Percentiles rank a stretch among this genome's conserved stretches.
Conservation (phyloP, 768 basidiomycete species). For the Naganishia randhawae region DNA sequence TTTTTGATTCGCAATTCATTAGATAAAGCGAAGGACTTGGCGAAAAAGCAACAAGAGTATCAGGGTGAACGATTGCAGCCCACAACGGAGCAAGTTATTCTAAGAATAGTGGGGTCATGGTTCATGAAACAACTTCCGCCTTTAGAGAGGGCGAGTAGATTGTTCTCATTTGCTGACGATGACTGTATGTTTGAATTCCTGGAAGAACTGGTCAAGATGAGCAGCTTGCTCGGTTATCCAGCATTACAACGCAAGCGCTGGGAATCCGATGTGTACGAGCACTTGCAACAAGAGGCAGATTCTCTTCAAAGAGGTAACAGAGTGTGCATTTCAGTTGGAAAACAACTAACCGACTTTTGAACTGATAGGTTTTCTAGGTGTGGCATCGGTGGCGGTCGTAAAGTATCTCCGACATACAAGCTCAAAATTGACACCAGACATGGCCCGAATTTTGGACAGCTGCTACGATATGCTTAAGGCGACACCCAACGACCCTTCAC, state of each 20-base stretch:
- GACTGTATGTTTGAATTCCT: slow-evolving; percentile 11
- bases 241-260: slow-evolving; percentile 8
- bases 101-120: slow-evolving; percentile 9
- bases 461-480: slow-evolving; percentile 7
- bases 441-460: slow-evolving; percentile 4
- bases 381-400: background rate
- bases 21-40: background rate
- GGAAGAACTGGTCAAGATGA: slow-evolving; percentile 12
- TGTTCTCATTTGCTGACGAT: slow-evolving; percentile 13
- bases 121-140: slow-evolving; percentile 22
- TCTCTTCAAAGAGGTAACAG: slow-evolving; percentile 6
- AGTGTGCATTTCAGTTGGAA: background rate
- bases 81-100: background rate
- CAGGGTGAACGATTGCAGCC: slow-evolving; percentile 1
- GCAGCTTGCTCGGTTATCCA: background rate
- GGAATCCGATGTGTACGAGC: background rate
- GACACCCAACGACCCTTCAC: slow-evolving; percentile 3
- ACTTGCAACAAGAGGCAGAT: slow-evolving; percentile 2
- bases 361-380: slow-evolving; percentile 5
- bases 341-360: background rate
- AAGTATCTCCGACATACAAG: background rate
- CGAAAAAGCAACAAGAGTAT: slow-evolving; percentile 14
- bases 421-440: background rate
- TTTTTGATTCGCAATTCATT: background rate
- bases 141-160: slow-evolving; percentile 10